A percentile compares a stretch with the other conserved stretches of the same genome.
phyloP scores from a whole-genome alignment of 768 basidiomycete genomes.

The Agrocybe praecox region DNA sequence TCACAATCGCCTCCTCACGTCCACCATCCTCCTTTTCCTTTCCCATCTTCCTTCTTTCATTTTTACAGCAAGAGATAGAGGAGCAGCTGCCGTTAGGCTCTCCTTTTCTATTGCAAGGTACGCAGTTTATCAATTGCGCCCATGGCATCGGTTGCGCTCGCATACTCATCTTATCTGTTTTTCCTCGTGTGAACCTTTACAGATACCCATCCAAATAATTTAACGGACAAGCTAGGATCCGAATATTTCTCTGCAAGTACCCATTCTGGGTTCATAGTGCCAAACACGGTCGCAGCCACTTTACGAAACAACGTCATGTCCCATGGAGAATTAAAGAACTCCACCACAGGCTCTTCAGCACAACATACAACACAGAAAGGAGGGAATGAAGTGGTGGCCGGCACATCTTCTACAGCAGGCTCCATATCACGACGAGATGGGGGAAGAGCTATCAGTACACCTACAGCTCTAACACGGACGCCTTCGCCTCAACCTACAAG shows the following conservation, averaged over 20 bases:
- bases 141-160: background rate
- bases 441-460: conserved; percentile 21
- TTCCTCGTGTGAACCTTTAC: conserved; percentile 8
- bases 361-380: conserved; percentile 17
- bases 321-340: conserved; percentile 19
- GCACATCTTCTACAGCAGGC: conserved; percentile 9
- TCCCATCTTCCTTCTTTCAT: conserved; percentile 23
- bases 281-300: conserved; percentile 10
- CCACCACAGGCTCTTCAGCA: conserved; percentile 19
- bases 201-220: conserved; percentile 37
- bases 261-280: background rate
- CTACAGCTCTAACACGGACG: conserved; percentile 16
- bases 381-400: conserved; percentile 15
- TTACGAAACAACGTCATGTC: conserved; percentile 21
- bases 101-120: conserved; percentile 4
- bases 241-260: conserved; percentile 10
- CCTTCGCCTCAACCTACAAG: conserved; percentile 26
- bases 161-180: conserved; percentile 7
- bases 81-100: conserved; percentile 11
- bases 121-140: background rate
- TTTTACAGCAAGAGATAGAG: conserved; percentile 28
- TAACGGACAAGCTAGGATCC: conserved; percentile 29
- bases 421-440: conserved; percentile 16
- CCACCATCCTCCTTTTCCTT: conserved; percentile 29
- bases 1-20: conserved; percentile 27